These are phyloP conservation scores for Piromyces sp. DNA, from an alignment of 192 early-diverging fungal species.

Conservation along the genomic window DNA sequence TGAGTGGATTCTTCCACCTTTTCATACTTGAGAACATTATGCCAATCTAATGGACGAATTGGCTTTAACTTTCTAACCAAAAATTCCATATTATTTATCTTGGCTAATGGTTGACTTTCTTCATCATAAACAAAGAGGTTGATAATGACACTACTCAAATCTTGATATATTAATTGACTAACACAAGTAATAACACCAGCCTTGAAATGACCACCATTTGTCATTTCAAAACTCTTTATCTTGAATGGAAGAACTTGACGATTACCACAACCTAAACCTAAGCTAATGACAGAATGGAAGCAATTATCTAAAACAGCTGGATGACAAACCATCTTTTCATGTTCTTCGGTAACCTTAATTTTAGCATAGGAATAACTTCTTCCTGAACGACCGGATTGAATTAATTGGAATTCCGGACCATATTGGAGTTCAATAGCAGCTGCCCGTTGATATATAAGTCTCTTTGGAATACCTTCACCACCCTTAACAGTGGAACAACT, in stretches of 20 bases:
- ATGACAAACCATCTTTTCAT: neutral
- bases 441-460: neutral
- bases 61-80: neutral
- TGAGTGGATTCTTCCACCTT: neutral
- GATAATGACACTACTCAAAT: neutral
- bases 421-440: neutral
- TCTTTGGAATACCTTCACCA: neutral
- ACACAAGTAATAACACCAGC: neutral
- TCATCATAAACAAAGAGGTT: neutral
- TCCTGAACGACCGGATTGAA: neutral
- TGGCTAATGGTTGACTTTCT: neutral
- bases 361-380: neutral
- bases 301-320: neutral
- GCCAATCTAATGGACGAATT: neutral
- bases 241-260: neutral
- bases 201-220: neutral
- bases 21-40: neutral
- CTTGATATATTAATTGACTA: neutral
- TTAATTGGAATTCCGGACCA: neutral
- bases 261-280: neutral
- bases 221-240: neutral
- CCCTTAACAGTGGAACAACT: neutral
- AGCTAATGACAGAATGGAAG: neutral
- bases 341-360: neutral
- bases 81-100: neutral